Evolutionary conservation across 805 yeast genomes (phyloP), one percentile per base, ranked within the genome.

Genomic region (Kuraishia hungarica): DNA sequence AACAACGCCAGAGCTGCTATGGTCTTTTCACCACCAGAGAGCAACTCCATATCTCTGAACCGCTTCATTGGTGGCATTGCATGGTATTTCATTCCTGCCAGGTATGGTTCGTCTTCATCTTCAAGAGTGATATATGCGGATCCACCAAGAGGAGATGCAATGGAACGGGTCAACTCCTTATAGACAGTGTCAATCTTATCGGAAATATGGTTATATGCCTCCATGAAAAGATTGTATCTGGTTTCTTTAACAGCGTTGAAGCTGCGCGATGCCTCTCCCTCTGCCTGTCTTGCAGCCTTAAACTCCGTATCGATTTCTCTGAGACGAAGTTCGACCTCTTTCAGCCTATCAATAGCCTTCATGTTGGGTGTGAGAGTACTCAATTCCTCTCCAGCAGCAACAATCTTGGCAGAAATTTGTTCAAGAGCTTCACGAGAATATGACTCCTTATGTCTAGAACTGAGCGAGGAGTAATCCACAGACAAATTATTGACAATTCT

Each of bases 11-110:
- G 72, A 0, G 99, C 99, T 1, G 99, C 99, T 67, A 94, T 86
- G 1, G 97, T 89, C 66, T 92, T 91, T 66, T 94, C 99, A 55
- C 99, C 99, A 54, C 99, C 99, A 0, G 97, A 90, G 22, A 94
- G 75, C 55, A 88, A 80, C 56, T 89, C 96, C 89, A 94, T 91
- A 60, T 89, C 97, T 60, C 93, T 79, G 68, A 91, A 94, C 61
- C 97, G 77, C 64, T 94, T 94, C 82, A 88, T 80, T 10, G 98
- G 98, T 1, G 98, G 98, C 87, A 91, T 91, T 0, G 97, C 97
- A 67, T 90, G 94, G 62, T 89, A 94, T 61, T 83, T 87, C 50
- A 91, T 78, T 1, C 98, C 99, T 0, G 83, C 81, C 35, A 80
- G 68, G 63, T 85, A 94, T 2, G 98, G 97, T 61, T 89, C 96